Percentiles rank a stretch among this genome's conserved stretches.
Evolutionary conservation across 2,329 filamentous ascomycete genomes (phyloP).

Genomic region (Penicillium sp.): DNA sequence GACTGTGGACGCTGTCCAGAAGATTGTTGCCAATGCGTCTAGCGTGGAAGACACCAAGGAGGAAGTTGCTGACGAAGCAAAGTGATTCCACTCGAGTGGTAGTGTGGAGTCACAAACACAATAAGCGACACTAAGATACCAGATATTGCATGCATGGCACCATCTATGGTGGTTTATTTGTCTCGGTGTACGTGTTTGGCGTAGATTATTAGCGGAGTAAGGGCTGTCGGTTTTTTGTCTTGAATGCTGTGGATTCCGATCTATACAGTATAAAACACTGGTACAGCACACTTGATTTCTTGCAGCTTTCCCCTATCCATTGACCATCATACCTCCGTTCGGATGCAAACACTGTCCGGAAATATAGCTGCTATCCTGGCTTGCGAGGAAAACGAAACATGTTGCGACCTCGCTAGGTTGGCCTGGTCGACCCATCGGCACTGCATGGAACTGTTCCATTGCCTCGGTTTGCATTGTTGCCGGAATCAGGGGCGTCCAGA

Average conservation of each 20-base stretch:
- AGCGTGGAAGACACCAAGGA: conserved; percentile 8
- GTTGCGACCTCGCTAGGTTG: conserved; percentile 81
- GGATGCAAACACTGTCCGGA: conserved; percentile 69
- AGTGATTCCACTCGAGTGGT: background rate
- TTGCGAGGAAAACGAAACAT: conserved; percentile 77
- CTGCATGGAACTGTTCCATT: conserved; percentile 67
- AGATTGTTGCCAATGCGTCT: conserved; percentile 57
- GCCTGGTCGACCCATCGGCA: conserved; percentile 72
- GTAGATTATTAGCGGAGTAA: background rate
- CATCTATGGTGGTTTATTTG: background rate
- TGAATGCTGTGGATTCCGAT: background rate
- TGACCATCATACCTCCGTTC: conserved; percentile 59
- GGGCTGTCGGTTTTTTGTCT: background rate
- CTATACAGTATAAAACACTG: background rate
- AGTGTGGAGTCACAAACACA: background rate
- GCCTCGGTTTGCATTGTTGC: conserved; percentile 69
- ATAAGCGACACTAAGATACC: conserved; percentile 2
- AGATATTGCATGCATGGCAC: conserved; percentile 1
- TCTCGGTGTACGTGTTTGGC: background rate
- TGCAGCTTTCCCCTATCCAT: conserved; percentile 35
- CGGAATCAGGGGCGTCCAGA: conserved; percentile 75
- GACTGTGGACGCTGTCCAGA: conserved; percentile 74
- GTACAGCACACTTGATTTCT: background rate
- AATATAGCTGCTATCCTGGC: conserved; percentile 69
- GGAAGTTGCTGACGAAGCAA: conserved; percentile 6